These are phyloP conservation scores for Nematodospora valgi DNA, from an alignment of 805 yeast species.

Conservation along the genomic window DNA sequence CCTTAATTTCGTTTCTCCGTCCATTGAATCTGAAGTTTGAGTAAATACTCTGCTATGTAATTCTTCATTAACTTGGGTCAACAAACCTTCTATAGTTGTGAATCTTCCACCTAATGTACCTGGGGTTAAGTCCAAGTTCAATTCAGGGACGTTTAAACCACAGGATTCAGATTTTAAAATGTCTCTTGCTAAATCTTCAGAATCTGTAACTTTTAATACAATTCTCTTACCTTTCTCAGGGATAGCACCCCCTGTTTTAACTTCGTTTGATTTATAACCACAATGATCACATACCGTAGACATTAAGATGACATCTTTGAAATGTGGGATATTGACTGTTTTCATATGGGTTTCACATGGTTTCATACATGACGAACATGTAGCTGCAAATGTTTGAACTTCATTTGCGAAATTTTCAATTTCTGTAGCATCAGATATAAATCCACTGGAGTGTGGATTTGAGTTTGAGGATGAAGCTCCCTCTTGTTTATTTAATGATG, in stretches of 20 bases:
- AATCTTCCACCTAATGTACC: constrained; percentile 98
- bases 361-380: constrained; percentile 85
- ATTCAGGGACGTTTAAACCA: constrained; percentile 79
- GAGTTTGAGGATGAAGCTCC: constrained; percentile 11
- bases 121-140: constrained; percentile 84
- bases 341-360: constrained; percentile 95
- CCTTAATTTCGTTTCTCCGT: constrained; percentile 64
- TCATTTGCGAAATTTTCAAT: constrained; percentile 85
- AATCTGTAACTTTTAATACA: constrained; percentile 73
- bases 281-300: constrained; percentile 88
- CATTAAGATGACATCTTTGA: constrained; percentile 96
- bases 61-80: constrained; percentile 87
- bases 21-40: constrained; percentile 91
- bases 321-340: constrained; percentile 93
- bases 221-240: constrained; percentile 81
- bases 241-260: constrained; percentile 96
- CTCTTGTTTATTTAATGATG: constrained; percentile 14
- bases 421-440: constrained; percentile 67
- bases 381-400: constrained; percentile 87
- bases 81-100: constrained; percentile 92
- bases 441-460: constrained; percentile 50
- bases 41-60: constrained; percentile 79
- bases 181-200: constrained; percentile 92
- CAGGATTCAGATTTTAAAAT: constrained; percentile 93
- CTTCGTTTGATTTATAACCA: constrained; percentile 96